Conservation (phyloP, 495 filamentous ascomycete genomes). For the Xylaria castorea region DNA sequence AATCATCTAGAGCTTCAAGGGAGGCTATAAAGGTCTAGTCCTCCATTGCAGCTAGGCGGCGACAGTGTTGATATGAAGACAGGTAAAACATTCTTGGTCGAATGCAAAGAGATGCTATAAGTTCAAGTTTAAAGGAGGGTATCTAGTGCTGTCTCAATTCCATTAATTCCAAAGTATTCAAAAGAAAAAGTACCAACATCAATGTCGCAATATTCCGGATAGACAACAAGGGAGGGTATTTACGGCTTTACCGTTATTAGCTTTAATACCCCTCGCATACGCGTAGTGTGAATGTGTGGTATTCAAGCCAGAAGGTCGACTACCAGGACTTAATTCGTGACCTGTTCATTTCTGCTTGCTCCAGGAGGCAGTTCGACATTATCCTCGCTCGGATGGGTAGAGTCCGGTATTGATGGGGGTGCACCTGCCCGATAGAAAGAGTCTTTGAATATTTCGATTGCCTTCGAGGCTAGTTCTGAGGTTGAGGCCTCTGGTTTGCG, state of each 20-base stretch:
- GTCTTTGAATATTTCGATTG: conserved; percentile 1
- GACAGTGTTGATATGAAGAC: no score
- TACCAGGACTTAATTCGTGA: background rate
- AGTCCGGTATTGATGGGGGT: background rate
- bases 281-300: background rate
- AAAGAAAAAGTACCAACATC: background rate
- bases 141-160: background rate
- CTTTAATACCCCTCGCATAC: background rate
- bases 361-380: background rate
- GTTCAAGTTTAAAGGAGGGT: background rate
- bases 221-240: background rate
- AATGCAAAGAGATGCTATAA: background rate
- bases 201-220: background rate
- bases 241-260: background rate
- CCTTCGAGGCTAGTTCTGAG: background rate
- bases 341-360: background rate
- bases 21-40: no score
- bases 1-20: no score
- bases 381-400: background rate
- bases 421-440: conserved; percentile 20
- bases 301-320: background rate
- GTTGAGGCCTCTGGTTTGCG: conserved; percentile 11
- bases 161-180: background rate
- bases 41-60: no score
- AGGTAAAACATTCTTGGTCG: background rate